Evolutionary conservation across 148 eudicot species (phyloP), one percentile per base, ranked within the genome.

Genomic region (Camellia sinensis): DNA sequence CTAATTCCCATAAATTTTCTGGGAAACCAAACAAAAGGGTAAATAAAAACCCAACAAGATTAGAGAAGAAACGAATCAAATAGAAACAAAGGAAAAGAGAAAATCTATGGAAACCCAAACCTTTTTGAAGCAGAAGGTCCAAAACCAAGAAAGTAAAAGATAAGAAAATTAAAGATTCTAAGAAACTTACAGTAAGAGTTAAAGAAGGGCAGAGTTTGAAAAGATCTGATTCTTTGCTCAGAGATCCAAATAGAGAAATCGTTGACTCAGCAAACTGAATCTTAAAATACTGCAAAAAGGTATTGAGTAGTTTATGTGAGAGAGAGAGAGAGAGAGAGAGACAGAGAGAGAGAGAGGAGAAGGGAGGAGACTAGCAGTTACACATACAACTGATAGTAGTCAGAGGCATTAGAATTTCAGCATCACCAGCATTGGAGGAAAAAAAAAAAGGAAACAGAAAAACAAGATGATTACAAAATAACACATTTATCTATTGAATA

Each of bases 151-250:
- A 5, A 29, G 17, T 41, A 41, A n/a, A 43, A 5, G 9, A 41
- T 50, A 68, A 56, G 3, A 52, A 53, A 73, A 73, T 52, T n/a
- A 19, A 43, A 61, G 17, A 74, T 59, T 74, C 13, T 17, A 75
- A 21, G 61, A 73, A 45, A 19, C 78, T 75, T 75, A 75, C 78
- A 19, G 52, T 41, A 67, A 40, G 22, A 45, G 17, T 21, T n/a
- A 67, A 61, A 21, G 56, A 63, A 45, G 78, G 45, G n/a, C n/a
- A 60, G 53, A 61, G 17, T 75, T 6, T 19, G 68, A 44, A 8
- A 71, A n/a, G 9, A 70, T 45, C 74, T 71, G 53, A 3, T 3
- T 71, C 56, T 7, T 70, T 48, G 29, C 74, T 67, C 74, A n/a
- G 56, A 60, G 67, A 56, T 17, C 48, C 77, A 17, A 8, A 8